These are phyloP conservation scores for Fusarium marasasianum DNA, from an alignment of 2,329 filamentous ascomycete genomes.

Conservation along the genomic window DNA sequence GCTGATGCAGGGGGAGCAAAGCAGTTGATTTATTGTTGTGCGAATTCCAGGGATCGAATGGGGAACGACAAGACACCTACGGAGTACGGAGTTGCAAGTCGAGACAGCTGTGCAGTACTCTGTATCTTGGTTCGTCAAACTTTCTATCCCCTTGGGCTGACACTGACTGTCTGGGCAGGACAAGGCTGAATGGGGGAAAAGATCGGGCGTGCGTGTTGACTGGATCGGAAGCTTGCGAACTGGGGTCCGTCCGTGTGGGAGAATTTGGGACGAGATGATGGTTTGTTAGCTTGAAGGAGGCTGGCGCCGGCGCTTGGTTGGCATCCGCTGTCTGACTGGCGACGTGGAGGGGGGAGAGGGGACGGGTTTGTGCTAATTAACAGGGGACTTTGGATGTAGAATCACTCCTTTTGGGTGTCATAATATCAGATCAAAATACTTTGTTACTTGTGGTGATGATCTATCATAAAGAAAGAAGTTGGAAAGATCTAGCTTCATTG, in stretches of 20 bases:
- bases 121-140: constrained; percentile 27
- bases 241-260: constrained; percentile 26
- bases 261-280: constrained; percentile 28
- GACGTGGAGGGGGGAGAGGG: constrained; percentile 10
- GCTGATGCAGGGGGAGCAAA: constrained; percentile 40
- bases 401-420: neutral
- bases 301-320: constrained; percentile 31
- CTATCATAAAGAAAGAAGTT: neutral
- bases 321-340: constrained; percentile 14
- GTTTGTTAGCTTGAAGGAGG: constrained; percentile 33
- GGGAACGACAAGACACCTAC: constrained; percentile 7
- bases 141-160: constrained; percentile 35
- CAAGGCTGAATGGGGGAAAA: constrained; percentile 38
- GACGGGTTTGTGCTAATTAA: constrained; percentile 29
- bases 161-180: constrained; percentile 9
- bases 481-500: neutral
- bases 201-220: constrained; percentile 25
- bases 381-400: constrained; percentile 8
- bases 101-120: constrained; percentile 2
- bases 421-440: neutral
- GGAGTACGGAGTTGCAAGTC: constrained; percentile 5
- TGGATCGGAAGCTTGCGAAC: constrained; percentile 30
- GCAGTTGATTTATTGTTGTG: constrained; percentile 29
- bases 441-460: neutral
- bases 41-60: constrained; percentile 21